Conservation (phyloP, 164 flowering plant genomes). For the Magnolia sinica region DNA sequence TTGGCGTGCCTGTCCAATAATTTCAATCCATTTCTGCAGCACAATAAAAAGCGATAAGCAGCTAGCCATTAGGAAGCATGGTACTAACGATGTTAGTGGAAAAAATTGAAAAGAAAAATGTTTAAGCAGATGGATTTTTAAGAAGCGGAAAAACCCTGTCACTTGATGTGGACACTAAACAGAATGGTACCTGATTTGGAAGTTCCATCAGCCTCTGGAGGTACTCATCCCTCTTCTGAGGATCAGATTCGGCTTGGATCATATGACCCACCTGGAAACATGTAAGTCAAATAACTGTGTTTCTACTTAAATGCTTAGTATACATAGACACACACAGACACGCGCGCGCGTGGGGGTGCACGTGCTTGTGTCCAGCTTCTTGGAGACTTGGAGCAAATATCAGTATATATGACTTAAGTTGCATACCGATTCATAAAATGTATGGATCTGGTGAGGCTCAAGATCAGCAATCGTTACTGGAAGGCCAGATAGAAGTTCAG, state of each 20-base stretch:
- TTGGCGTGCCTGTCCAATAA: conserved; percentile 91
- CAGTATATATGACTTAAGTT: background rate
- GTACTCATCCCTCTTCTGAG: conserved; percentile 89
- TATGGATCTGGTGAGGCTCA: conserved; percentile 95
- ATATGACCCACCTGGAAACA: conserved; percentile 75
- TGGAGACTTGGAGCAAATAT: background rate
- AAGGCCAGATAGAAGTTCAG: conserved; percentile 89
- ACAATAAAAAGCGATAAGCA: conserved; percentile 3
- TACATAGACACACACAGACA: background rate
- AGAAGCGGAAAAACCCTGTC: no score
- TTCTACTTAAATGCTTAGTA: background rate
- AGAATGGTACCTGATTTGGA: conserved; percentile 67
- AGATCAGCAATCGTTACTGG: conserved; percentile 80
- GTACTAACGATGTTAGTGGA: no score
- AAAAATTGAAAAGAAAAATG: no score
- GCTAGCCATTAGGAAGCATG: background rate
- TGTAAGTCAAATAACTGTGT: no score
- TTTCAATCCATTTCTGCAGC: conserved; percentile 92
- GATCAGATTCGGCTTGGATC: conserved; percentile 98
- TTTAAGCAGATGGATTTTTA: no score
- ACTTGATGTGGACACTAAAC: no score
- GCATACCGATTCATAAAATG: conserved; percentile 97
- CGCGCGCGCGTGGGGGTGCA: no score
- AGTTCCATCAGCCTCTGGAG: conserved; percentile 88
- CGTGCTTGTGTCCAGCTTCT: no score